phyloP scores from a whole-genome alignment of 2,329 filamentous ascomycete species.

The Pestalotiopsis sp. region DNA sequence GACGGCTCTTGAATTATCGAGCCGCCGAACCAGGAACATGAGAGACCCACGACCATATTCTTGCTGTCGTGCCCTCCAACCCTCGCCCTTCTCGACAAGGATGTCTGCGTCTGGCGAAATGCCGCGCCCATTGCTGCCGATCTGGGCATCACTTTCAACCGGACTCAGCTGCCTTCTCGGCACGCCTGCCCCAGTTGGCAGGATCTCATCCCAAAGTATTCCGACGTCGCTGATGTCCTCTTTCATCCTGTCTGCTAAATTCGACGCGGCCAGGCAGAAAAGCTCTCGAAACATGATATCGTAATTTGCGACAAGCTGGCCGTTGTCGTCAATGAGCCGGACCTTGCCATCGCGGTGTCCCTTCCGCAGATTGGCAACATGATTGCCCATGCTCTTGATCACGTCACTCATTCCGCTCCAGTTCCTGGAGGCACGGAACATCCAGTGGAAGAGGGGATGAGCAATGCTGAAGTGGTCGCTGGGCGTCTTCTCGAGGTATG shows the following conservation, averaged over 20 bases:
- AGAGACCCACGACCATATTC: constrained; percentile 73
- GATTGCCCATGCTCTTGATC: constrained; percentile 71
- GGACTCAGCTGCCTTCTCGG: constrained; percentile 24
- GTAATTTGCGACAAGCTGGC: constrained; percentile 68
- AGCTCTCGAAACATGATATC: constrained; percentile 79
- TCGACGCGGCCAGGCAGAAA: constrained; percentile 78
- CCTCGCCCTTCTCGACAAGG: constrained; percentile 42
- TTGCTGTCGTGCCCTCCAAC: constrained; percentile 27
- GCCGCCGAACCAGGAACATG: constrained; percentile 74
- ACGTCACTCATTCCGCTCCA: constrained; percentile 73
- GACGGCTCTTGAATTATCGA: constrained; percentile 60
- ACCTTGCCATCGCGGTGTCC: constrained; percentile 39
- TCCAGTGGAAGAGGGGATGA: constrained; percentile 85
- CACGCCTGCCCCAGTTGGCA: constrained; percentile 59
- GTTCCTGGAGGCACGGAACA: constrained; percentile 78
- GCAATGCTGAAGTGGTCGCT: constrained; percentile 76
- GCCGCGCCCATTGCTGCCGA: not conserved
- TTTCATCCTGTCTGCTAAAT: constrained; percentile 70
- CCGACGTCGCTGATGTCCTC: constrained; percentile 67
- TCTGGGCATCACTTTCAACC: constrained; percentile 18
- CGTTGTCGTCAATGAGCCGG: constrained; percentile 54
- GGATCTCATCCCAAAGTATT: constrained; percentile 74
- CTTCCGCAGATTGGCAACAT: constrained; percentile 59
- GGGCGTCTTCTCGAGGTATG: constrained; percentile 70
- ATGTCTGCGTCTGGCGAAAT: constrained; percentile 27